Conservation (phyloP, 1,139 yeast genomes). For the Magnusiomyces paraingens region DNA sequence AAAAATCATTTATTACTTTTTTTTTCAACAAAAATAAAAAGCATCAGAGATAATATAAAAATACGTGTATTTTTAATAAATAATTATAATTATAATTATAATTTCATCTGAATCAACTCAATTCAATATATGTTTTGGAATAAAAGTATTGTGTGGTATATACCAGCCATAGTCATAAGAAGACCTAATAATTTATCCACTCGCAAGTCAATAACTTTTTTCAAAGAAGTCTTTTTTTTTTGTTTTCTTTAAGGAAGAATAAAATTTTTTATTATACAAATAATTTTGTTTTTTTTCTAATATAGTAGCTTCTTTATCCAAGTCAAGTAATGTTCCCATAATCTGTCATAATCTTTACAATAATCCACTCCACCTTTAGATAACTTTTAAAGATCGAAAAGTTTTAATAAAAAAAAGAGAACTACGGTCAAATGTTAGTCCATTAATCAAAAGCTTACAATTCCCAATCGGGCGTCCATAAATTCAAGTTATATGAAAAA, state of each 20-base stretch:
- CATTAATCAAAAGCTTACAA: too few relatives aligned
- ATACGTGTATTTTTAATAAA: neutral
- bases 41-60: neutral
- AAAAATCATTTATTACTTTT: neutral
- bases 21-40: too few relatives aligned
- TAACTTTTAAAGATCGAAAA: too few relatives aligned
- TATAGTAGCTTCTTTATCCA: too few relatives aligned
- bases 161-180: neutral
- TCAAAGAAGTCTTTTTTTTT: neutral
- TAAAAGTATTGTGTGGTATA: constrained; percentile 2
- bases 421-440: too few relatives aligned
- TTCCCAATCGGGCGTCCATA: too few relatives aligned
- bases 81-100: neutral
- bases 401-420: too few relatives aligned
- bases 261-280: neutral
- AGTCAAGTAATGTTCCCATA: too few relatives aligned
- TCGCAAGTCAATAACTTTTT: neutral
- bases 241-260: neutral
- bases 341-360: too few relatives aligned
- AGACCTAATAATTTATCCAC: constrained; percentile 3
- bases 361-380: too few relatives aligned
- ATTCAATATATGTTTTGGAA: constrained; percentile 2
- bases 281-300: neutral
- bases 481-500: too few relatives aligned
- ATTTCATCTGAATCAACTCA: constrained; percentile 1